Evolutionary conservation across 345 rosid species (phyloP), one percentile per base, ranked within the genome.

Genomic region (Eucalyptus brandiana): DNA sequence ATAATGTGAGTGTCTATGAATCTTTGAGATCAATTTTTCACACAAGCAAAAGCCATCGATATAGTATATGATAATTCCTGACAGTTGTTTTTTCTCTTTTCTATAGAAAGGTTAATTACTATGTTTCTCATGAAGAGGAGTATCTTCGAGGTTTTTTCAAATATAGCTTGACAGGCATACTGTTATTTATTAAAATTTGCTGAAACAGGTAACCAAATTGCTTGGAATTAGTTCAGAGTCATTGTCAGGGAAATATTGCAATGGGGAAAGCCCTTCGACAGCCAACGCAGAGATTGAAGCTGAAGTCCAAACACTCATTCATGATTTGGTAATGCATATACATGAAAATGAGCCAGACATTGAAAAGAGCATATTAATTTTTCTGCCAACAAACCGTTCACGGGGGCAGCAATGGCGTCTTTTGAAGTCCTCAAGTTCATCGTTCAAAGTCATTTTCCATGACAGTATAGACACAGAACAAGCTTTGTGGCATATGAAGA

Each of bases 311-410:
- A 89, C 87, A 89, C 96, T 97, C 91, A 97, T 96, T 90, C 93
- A 94, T 93, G 91, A 95, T 90, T 94, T 97, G 91, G 92, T 97
- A 88, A 67, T 96, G 89, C 89, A 94, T 91, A 96, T 96, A 91
- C 95, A 97, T 92, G 54, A 91, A 87, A 94, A 93, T 91, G 99
- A 97, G 90, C 94, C 96, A 86, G 98, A 97, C 88, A 94, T 94
- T 72, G 98, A 96, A 88, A 97, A 97, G 94, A 92, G 99, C 92
- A 96, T 96, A 89, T 93, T 97, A 95, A 93, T 96, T 91, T 97
- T 97, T 92, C 99, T 97, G 92, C 99, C 99, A 88, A 96, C 99
- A 37, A 96, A 96, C 92, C 91, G 90, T 89, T 93, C 97, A 49
- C 93, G 96, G 90, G 96, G 92, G 95, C 96, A 93, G 92, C 99